Evolutionary conservation across 2,329 filamentous ascomycete genomes (phyloP).

Genomic region (Alternaria novae-zelandiae): DNA sequence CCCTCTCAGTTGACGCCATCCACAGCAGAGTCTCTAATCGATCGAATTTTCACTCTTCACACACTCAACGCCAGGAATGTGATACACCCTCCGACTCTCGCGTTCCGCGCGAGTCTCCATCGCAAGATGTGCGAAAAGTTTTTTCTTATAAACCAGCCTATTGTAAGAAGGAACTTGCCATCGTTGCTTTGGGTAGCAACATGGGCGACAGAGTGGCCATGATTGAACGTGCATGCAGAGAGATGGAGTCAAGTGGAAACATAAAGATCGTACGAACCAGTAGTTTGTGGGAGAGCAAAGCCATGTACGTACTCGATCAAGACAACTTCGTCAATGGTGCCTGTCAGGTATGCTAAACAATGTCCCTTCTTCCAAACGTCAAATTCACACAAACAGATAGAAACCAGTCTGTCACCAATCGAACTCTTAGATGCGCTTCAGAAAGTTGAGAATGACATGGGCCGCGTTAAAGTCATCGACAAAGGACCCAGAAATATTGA

Average conservation of each 20-base stretch:
- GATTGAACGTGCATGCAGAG: slow-evolving; percentile 82
- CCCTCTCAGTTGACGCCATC: background rate
- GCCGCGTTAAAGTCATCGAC: slow-evolving; percentile 82
- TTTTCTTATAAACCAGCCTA: background rate
- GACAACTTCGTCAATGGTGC: slow-evolving; percentile 88
- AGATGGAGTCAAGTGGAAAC: slow-evolving; percentile 71
- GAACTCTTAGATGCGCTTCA: slow-evolving; percentile 82
- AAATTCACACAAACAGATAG: slow-evolving; percentile 63
- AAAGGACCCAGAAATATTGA: slow-evolving; percentile 97
- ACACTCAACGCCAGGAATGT: background rate
- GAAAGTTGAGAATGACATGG: slow-evolving; percentile 79
- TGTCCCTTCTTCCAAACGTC: background rate
- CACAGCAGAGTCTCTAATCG: background rate
- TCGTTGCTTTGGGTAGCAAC: slow-evolving; percentile 92
- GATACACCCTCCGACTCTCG: background rate
- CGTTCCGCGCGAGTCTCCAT: background rate
- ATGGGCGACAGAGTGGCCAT: slow-evolving; percentile 81
- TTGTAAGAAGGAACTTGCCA: slow-evolving; percentile 58
- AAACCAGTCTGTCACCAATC: slow-evolving; percentile 77
- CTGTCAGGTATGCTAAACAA: slow-evolving; percentile 72
- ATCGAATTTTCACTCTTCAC: slow-evolving; percentile 1
- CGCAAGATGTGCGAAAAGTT: background rate
- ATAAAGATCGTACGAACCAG: slow-evolving; percentile 83
- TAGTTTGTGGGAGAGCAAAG: slow-evolving; percentile 89
- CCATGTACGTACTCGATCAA: slow-evolving; percentile 96